Conservation (phyloP, 768 basidiomycete species). For the Guyanaporus albipodus region DNA sequence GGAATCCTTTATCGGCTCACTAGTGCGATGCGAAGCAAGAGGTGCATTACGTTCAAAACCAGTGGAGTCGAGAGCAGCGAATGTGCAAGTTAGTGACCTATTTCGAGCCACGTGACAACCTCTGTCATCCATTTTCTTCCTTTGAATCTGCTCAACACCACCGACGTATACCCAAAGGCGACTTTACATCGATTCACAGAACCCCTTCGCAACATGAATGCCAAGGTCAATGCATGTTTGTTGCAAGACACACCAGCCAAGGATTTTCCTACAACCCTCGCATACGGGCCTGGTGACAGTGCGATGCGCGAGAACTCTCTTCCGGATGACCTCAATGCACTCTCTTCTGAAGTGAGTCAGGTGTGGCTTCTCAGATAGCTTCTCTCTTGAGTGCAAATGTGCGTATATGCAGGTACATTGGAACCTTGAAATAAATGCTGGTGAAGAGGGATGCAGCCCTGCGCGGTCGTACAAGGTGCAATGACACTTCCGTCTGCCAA, state of each 20-base stretch:
- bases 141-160: no score
- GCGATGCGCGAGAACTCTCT: background rate
- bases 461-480: constrained; percentile 7
- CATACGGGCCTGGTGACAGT: background rate
- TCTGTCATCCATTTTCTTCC: no score
- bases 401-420: constrained; percentile 15
- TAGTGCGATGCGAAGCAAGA: background rate
- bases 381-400: background rate
- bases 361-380: background rate
- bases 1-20: no score
- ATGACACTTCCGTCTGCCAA: background rate
- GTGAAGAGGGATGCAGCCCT: background rate
- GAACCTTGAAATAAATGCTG: background rate
- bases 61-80: no score
- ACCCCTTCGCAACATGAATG: constrained; percentile 7
- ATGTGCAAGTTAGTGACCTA: no score
- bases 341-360: constrained; percentile 5
- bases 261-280: background rate
- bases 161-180: background rate
- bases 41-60: no score
- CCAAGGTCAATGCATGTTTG: no score
- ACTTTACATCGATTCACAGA: background rate
- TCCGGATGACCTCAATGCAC: background rate
- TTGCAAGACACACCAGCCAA: background rate
- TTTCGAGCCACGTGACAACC: constrained; percentile 20